These are phyloP conservation scores for Clarireedia hainanense DNA, from an alignment of 2,329 filamentous ascomycete genomes.

Conservation along the genomic window DNA sequence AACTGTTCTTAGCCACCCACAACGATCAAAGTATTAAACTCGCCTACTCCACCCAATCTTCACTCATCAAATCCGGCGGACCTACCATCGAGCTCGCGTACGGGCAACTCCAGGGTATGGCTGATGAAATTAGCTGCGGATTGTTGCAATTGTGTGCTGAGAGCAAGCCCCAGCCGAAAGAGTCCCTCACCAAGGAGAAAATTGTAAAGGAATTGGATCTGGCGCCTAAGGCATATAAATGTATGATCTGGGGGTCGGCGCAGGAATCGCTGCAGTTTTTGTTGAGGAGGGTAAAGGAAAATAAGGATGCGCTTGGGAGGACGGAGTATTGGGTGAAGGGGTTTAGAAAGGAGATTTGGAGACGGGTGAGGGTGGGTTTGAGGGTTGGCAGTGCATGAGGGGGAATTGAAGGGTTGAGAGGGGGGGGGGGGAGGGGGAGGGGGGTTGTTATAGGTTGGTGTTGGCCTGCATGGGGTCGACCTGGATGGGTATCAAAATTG, in stretches of 20 bases:
- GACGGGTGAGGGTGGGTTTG: constrained; percentile 7
- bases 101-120: constrained; percentile 87
- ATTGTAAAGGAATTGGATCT: not conserved
- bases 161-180: no score
- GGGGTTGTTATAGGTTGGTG: no score
- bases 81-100: constrained; percentile 40
- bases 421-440: no score
- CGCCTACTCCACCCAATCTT: constrained; percentile 41
- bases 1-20: constrained; percentile 71
- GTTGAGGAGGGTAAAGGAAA: constrained; percentile 44
- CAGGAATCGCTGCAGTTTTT: constrained; percentile 82
- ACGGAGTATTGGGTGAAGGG: constrained; percentile 27
- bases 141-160: constrained; percentile 31
- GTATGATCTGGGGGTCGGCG: constrained; percentile 58
- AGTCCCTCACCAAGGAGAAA: not conserved
- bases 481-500: no score
- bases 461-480: no score
- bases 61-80: not conserved
- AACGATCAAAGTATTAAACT: constrained; percentile 62
- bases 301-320: constrained; percentile 34
- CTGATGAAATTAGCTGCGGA: constrained; percentile 71
- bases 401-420: not conserved
- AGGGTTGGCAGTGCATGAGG: not conserved
- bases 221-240: constrained; percentile 46
- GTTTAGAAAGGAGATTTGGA: constrained; percentile 14